Evolutionary conservation across 495 filamentous ascomycete genomes (phyloP), one percentile per base, ranked within the genome.

Genomic region (Endocarpon pusillum): DNA sequence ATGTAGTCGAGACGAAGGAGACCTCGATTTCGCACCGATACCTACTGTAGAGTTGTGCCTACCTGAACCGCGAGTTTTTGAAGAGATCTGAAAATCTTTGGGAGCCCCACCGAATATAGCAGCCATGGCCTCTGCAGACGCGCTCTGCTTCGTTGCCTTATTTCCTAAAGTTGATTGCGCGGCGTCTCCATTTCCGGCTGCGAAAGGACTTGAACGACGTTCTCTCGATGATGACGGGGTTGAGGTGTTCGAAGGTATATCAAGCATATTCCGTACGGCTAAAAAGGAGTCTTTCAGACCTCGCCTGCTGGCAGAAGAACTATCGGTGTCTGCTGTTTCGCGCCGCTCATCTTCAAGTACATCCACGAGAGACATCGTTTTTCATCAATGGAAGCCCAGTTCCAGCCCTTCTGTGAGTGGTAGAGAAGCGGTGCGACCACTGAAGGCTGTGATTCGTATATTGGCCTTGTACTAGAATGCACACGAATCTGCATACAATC

Each of bases 301-400:
- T 6, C 28, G 19, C n/a, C 22, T 24, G n/a, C 12, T 19, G 23
- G 18, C 38, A 14, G 28, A 31, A 31, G 28, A 5, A 41, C 58
- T 43, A 16, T 40, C 36, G 48, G 54, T 53, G 36, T 66, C 69
- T 42, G 82, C 59, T 26, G 83, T 67, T 54, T 78, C 78, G 37
- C 62, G 63, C 29, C 73, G 64, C 58, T 84, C 78, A 53, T 82
- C 72, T 46, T 82, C 76, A 29, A 81, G 60, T 34, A 73, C 69
- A 16, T 71, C 61, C 58, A 81, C 75, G 37, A 81, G 66, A 41
- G 78, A 80, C 75, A 41, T 51, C 22, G 38, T 48, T n/a, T n/a
- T n/a, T n/a, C n/a, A n/a, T n/a, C n/a, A n/a, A n/a, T n/a, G n/a
- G n/a, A n/a, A n/a, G n/a, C n/a, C n/a, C n/a, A n/a, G n/a, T n/a